These are phyloP conservation scores for Poa annua DNA, from an alignment of 176 grass and related monocot genomes.

Conservation along the genomic window DNA sequence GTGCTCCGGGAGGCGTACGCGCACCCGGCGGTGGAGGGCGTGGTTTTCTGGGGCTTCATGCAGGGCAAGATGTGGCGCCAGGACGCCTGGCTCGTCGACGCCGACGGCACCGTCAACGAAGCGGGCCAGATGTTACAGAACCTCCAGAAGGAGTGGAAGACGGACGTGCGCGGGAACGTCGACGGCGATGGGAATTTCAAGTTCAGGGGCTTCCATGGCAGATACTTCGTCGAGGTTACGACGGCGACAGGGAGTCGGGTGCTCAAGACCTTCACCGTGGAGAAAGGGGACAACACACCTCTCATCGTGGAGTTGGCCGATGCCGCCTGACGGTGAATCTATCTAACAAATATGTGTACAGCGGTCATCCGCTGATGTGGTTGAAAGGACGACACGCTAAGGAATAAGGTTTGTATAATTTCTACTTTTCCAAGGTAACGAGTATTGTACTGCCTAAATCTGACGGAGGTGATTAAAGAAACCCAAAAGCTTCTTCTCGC, in stretches of 20 bases:
- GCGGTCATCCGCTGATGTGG: neutral
- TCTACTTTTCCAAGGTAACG: neutral
- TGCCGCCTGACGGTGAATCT: neutral
- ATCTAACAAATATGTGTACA: neutral
- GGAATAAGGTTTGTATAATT: neutral
- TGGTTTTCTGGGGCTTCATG: constrained; percentile 60
- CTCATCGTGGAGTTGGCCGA: constrained; percentile 30
- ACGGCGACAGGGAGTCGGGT: constrained; percentile 25
- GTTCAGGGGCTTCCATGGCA: constrained; percentile 70
- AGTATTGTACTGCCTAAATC: neutral
- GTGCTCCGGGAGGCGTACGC: constrained; percentile 66
- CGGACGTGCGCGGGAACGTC: constrained; percentile 31
- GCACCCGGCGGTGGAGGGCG: constrained; percentile 54
- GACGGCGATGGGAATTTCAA: constrained; percentile 43
- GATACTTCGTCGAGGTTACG: constrained; percentile 45
- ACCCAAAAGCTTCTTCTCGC: no score
- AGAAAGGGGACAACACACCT: constrained; percentile 48
- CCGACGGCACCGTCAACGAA: constrained; percentile 55
- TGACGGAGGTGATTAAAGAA: neutral
- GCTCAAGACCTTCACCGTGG: constrained; percentile 50
- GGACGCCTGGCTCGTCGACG: constrained; percentile 46
- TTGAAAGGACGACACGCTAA: neutral
- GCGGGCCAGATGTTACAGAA: constrained; percentile 40
- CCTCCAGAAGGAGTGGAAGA: constrained; percentile 55
- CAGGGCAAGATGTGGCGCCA: constrained; percentile 37